Evolutionary conservation across 257 asterid species (phyloP), one percentile per base, ranked within the genome.

Genomic region (Nicotiana otophora): DNA sequence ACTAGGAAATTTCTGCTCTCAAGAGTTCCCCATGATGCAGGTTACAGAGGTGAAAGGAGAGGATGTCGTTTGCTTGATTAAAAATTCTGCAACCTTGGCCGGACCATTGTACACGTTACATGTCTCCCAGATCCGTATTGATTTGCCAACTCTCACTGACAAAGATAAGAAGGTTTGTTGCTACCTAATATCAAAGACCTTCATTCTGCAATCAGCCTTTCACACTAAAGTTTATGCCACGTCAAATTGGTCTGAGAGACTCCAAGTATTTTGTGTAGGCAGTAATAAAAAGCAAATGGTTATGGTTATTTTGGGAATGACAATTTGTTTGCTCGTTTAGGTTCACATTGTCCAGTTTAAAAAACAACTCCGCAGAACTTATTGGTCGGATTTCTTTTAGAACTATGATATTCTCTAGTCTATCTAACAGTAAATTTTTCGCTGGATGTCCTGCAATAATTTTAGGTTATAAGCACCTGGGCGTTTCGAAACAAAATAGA

Each of bases 81-180:
- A 96, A 91, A 96, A 92, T 87, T 89, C 98, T 79, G 97, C 99
- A 66, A 96, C 98, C 23, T 88, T 96, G 92, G 87, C 94, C 33
- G 99, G 99, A 78, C 88, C 98, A 20, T 83, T 96, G 78, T 96
- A 92, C 84, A 96, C 99, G 53, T 82, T 96, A 84, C 98, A 96
- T 78, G 98, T 96, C 82, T 96, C 98, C 84, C 97, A 96, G 87
- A 84, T 95, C 87, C 96, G 82, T 77, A 94, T 96, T 7, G 97
- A 96, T 19, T 86, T 96, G 84, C 98, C 99, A 66, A 96, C 99
- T 31, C 93, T 96, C 55, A 86, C 98, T 39, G 95, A 89, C 36
- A 82, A 88, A 84, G 99, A 96, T 85, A 94, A 93, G 85, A 88
- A 93, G 98, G 99, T 95, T 66, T 78, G 86, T 78, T 75, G 85